Base-by-base conservation (phyloP, 768 basidiomycete genomes). In the Boletus rufocinnamomeus region DNA sequence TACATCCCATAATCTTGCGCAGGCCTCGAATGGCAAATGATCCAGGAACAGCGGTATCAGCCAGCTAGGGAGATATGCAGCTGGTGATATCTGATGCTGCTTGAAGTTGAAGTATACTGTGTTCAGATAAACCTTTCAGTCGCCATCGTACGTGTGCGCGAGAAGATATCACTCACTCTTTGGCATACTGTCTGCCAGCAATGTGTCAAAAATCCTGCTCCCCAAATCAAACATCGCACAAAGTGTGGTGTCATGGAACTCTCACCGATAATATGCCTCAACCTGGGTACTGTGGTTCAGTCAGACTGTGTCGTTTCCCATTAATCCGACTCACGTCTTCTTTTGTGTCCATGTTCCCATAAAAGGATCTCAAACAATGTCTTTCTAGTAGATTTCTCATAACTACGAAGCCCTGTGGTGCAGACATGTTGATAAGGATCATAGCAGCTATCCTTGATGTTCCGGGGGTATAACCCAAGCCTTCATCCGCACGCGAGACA, bases 51-150 rank as follows among this genome's bases (percentile, higher is more conserved):
- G 75, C 0, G 93, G 85, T 32, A 89, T 66, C 28, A 96, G 65
- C 94, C 94, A 96, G 57, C 87, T 86, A 0, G 81, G 83, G 17
- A 96, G 78, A 76, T 95, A 96, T n/a, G 85, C 81, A 3, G 85
- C 76, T 2, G 94, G 93, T 1, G 93, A 89, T 66, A 96, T 84
- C 61, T 94, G 91, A 69, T 95, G 91, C 66, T 94, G 91, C 70
- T 95, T 93, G 75, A 95, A 95, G 75, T 95, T 95, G 76, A 93
- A 91, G 71, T 93, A 95, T 61, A 96, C 93, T 94, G 48, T 16
- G 16, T 55, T 32, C 48, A 38, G 34, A 54, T 17, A 51, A 51
- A 58, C 34, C 6, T 23, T 27, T 61, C 40, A 46, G 28, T 40
- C 19, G 19, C n/a, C 8, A 21, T 21, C 49, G n/a, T 23, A 23